Evolutionary conservation across 75 land plant genomes (phyloP).

Genomic region (Gnetum montanum): DNA sequence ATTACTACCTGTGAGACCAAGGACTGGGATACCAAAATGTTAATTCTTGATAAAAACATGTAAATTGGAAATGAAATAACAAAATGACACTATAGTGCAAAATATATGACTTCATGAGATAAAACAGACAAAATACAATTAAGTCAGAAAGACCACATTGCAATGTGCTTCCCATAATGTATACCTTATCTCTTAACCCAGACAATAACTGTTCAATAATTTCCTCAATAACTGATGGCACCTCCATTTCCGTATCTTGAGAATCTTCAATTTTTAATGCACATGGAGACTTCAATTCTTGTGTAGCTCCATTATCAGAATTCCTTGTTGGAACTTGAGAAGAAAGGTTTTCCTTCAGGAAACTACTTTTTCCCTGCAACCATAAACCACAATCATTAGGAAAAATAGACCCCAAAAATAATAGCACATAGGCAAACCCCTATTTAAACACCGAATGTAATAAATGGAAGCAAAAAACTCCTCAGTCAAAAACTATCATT

Average conservation of each 20-base stretch:
- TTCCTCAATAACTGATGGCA: slow-evolving; percentile 81
- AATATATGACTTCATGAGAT: too few relatives aligned
- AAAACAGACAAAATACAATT: too few relatives aligned
- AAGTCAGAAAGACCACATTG: not conserved
- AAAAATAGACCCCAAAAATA: not conserved
- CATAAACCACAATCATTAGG: too few relatives aligned
- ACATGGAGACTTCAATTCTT: not conserved
- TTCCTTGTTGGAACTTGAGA: not conserved
- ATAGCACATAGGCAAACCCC: too few relatives aligned
- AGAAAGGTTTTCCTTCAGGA: slow-evolving; percentile 27
- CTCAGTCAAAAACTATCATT: too few relatives aligned
- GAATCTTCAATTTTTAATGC: slow-evolving; percentile 3
- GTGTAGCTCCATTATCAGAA: not conserved
- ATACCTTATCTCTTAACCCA: slow-evolving; percentile 93
- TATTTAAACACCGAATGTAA: too few relatives aligned
- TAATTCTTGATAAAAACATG: too few relatives aligned
- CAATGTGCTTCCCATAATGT: slow-evolving; percentile 2
- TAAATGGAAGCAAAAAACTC: too few relatives aligned
- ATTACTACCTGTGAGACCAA: too few relatives aligned
- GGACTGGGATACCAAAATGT: too few relatives aligned
- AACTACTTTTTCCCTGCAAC: slow-evolving; percentile 39
- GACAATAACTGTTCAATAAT: slow-evolving; percentile 72
- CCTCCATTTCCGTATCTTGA: slow-evolving; percentile 80
- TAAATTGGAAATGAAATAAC: too few relatives aligned
- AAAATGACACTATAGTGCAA: too few relatives aligned